phyloP scores from a whole-genome alignment of 768 basidiomycete genomes.

The Lactarius hatsudake region DNA sequence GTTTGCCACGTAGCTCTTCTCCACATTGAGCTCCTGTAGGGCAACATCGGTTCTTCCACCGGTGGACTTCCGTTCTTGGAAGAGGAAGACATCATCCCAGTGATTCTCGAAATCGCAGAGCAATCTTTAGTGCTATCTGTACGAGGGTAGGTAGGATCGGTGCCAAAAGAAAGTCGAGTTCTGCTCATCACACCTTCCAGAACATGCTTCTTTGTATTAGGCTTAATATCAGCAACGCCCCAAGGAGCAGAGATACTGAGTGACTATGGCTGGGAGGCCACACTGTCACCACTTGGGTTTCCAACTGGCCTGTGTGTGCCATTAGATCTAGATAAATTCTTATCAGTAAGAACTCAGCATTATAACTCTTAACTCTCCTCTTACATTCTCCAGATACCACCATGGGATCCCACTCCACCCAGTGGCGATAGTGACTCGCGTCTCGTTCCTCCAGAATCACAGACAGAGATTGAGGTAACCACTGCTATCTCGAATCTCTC shows the following conservation, averaged over 20 bases:
- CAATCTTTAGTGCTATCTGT: conserved; percentile 87
- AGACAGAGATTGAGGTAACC: conserved; percentile 78
- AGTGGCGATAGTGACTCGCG: conserved; percentile 40
- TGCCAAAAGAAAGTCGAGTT: neutral
- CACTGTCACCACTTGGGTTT: conserved; percentile 76
- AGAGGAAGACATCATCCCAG: conserved; percentile 90
- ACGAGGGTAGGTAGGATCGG: conserved; percentile 84
- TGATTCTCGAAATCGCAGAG: conserved; percentile 88
- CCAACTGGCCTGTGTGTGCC: conserved; percentile 94
- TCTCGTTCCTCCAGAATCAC: conserved; percentile 61
- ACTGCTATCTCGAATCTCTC: conserved; percentile 90
- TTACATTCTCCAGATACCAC: conserved; percentile 54
- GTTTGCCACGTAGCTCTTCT: neutral
- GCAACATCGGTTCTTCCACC: conserved; percentile 87
- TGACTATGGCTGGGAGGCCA: conserved; percentile 92
- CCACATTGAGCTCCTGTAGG: conserved; percentile 46
- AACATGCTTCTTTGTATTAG: conserved; percentile 94
- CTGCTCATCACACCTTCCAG: conserved; percentile 41
- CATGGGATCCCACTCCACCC: conserved; percentile 50
- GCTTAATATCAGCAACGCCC: conserved; percentile 85
- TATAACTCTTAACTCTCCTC: neutral
- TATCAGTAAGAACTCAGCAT: conserved; percentile 52
- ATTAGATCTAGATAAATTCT: conserved; percentile 74
- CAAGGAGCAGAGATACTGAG: conserved; percentile 92
- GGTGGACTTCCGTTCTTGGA: conserved; percentile 94